Evolutionary conservation across 495 filamentous ascomycete species (phyloP).

Genomic region (Lepraria neglecta): DNA sequence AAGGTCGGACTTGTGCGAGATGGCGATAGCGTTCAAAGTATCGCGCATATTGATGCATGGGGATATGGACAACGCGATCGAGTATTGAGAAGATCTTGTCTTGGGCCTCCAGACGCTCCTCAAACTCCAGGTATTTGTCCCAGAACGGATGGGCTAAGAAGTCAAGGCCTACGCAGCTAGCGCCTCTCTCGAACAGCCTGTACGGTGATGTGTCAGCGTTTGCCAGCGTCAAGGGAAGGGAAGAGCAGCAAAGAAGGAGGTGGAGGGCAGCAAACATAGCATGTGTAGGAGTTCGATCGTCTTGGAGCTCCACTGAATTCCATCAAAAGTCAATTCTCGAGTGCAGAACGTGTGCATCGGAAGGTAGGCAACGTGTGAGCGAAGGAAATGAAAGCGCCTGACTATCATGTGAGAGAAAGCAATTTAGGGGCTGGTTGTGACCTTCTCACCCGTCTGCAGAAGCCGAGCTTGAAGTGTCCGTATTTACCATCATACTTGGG

Average conservation of each 20-base stretch:
- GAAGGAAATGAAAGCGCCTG: constrained; percentile 46
- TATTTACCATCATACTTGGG: constrained; percentile 36
- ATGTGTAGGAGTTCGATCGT: constrained; percentile 40
- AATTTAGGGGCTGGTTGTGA: constrained; percentile 40
- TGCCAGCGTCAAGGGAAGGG: constrained; percentile 22
- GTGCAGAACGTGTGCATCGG: constrained; percentile 25
- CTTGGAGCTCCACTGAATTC: constrained; percentile 33
- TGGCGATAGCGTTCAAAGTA: constrained; percentile 90
- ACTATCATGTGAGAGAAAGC: constrained; percentile 53
- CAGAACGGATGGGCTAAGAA: constrained; percentile 95
- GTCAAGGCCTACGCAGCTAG: constrained; percentile 78
- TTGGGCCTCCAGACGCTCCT: constrained; percentile 78
- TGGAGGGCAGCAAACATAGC: constrained; percentile 51
- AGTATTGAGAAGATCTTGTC: constrained; percentile 85
- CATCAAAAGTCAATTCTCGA: constrained; percentile 28
- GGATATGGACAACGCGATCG: constrained; percentile 80
- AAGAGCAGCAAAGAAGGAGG: constrained; percentile 32
- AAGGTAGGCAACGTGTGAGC: constrained; percentile 28
- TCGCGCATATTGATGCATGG: constrained; percentile 92
- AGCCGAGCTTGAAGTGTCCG: constrained; percentile 32
- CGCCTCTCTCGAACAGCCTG: constrained; percentile 92
- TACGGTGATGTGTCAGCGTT: constrained; percentile 34
- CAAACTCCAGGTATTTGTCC: constrained; percentile 98
- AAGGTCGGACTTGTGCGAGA: constrained; percentile 64
- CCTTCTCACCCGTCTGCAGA: constrained; percentile 51